A percentile compares a stretch with the other conserved stretches of the same genome.
Conservation (phyloP, 129 eudicot species). For the Ambrosia artemisiifolia region DNA sequence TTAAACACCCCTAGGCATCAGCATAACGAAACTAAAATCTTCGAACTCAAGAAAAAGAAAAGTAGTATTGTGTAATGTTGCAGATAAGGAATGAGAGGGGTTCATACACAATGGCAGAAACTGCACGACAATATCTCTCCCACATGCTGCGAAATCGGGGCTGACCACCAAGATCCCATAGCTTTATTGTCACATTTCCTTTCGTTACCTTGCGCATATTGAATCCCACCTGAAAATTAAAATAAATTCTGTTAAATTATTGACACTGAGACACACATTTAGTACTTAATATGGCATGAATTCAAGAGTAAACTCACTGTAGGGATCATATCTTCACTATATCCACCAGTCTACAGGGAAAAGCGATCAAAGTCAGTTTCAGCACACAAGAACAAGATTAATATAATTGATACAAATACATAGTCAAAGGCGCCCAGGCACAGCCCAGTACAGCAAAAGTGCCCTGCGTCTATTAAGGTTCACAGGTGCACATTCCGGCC, state of each 20-base stretch:
- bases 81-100: neutral
- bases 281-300: neutral
- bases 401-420: neutral
- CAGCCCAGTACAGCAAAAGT: too few species aligned
- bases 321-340: conserved; percentile 97
- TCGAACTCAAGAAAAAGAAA: neutral
- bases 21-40: neutral
- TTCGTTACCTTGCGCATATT: conserved; percentile 97
- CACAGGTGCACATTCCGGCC: too few species aligned
- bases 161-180: conserved; percentile 99
- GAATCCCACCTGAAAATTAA: conserved; percentile 75
- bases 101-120: conserved; percentile 96
- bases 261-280: neutral
- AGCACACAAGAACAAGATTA: neutral
- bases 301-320: conserved; percentile 52
- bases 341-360: conserved; percentile 73
- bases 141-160: conserved; percentile 99
- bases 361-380: conserved; percentile 10
- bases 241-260: neutral
- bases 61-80: neutral
- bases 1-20: too few species aligned
- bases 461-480: too few species aligned
- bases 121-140: conserved; percentile 99
- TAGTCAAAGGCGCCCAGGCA: too few species aligned
- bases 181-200: conserved; percentile 93